Evolutionary conservation across 306 rosid species (phyloP).

Genomic region (Prosopis cineraria): DNA sequence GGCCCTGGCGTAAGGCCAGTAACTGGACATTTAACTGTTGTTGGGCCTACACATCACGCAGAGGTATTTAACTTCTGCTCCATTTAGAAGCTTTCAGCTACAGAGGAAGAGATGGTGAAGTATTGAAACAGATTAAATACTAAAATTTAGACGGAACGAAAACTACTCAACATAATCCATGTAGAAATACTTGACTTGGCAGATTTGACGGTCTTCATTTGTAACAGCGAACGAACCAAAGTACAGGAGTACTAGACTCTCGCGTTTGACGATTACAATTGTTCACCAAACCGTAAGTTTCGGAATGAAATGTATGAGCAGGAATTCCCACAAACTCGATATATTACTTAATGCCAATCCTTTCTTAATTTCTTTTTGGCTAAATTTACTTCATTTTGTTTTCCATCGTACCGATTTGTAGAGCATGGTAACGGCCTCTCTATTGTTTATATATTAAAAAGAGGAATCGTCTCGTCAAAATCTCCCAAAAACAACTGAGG

Average conservation of each 20-base stretch:
- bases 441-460: neutral
- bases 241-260: neutral
- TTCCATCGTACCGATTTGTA: neutral
- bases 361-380: neutral
- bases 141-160: neutral
- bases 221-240: neutral
- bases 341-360: neutral
- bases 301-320: neutral
- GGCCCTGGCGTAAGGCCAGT: constrained; percentile 86
- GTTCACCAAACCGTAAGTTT: neutral
- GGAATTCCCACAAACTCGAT: neutral
- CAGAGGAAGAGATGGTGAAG: neutral
- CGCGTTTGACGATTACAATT: neutral
- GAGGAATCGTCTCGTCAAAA: neutral
- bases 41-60: constrained; percentile 66
- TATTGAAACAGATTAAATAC: neutral
- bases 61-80: constrained; percentile 11
- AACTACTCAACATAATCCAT: neutral
- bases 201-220: neutral
- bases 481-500: neutral
- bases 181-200: neutral
- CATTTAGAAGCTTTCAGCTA: neutral
- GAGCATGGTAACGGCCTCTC: neutral
- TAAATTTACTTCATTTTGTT: neutral
- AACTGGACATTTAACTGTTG: constrained; percentile 72